Evolutionary conservation across 208 protist species (phyloP).

Genomic region (Endotrypanum monterogeii): DNA sequence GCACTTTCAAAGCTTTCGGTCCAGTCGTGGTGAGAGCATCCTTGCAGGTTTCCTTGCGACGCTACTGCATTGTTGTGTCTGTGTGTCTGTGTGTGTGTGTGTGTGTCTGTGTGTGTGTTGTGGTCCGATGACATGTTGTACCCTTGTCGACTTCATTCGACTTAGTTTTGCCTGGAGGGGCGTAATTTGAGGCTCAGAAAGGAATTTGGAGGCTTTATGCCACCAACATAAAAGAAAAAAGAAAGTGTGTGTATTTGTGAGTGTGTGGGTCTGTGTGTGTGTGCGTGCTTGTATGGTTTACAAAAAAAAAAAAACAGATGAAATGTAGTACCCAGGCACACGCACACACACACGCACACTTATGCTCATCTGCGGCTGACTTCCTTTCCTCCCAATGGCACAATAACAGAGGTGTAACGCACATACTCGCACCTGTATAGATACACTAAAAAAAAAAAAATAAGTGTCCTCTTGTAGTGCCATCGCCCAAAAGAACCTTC

Average conservation of each 20-base stretch:
- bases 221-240: not conserved
- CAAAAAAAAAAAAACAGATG: not conserved
- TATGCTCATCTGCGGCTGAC: not conserved
- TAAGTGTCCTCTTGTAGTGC: not conserved
- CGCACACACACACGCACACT: not conserved
- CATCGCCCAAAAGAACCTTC: not conserved
- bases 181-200: too few species aligned
- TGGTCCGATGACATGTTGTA: too few species aligned
- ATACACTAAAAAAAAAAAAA: not conserved
- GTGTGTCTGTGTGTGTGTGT: not conserved
- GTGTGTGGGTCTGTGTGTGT: too few species aligned
- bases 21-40: slow-evolving; percentile 12
- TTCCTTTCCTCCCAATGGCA: not conserved
- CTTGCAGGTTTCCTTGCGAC: not conserved
- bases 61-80: not conserved
- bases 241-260: not conserved
- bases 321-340: not conserved
- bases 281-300: not conserved
- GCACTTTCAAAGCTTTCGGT: slow-evolving; percentile 45
- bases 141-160: too few species aligned
- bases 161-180: too few species aligned
- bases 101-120: not conserved
- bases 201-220: not conserved
- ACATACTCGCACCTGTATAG: too few species aligned
- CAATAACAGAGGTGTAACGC: not conserved